Conservation (phyloP, 2,329 filamentous ascomycete species). For the Aspergillus melleus region DNA sequence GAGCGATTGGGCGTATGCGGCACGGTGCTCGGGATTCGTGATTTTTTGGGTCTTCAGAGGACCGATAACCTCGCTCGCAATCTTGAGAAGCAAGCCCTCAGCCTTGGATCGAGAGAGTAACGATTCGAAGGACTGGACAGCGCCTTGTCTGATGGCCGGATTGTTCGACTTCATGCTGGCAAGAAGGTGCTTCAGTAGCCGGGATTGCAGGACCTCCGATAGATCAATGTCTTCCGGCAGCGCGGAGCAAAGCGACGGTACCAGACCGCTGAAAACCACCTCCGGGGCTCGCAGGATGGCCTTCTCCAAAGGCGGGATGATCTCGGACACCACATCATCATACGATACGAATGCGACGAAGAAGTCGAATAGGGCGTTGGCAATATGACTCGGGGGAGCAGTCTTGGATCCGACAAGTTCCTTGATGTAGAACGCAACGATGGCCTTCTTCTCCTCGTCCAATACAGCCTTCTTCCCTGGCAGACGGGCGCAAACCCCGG, state of each 20-base stretch:
- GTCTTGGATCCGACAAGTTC: constrained; percentile 80
- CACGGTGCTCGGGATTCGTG: constrained; percentile 78
- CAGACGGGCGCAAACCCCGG: constrained; percentile 79
- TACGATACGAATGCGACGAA: constrained; percentile 71
- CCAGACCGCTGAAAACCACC: constrained; percentile 76
- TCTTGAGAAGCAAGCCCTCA: constrained; percentile 60
- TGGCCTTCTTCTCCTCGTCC: constrained; percentile 66
- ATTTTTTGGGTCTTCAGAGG: constrained; percentile 84
- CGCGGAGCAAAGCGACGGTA: constrained; percentile 70
- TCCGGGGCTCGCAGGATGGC: constrained; percentile 85
- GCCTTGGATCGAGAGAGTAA: constrained; percentile 66
- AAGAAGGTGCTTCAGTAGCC: constrained; percentile 82
- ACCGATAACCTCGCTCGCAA: constrained; percentile 73
- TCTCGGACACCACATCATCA: constrained; percentile 72
- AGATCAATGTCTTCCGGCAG: constrained; percentile 73
- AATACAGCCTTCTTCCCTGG: constrained; percentile 63
- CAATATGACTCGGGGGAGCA: constrained; percentile 69
- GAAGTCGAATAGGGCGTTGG: constrained; percentile 75
- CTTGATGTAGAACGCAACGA: constrained; percentile 79
- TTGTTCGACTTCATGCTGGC: constrained; percentile 92
- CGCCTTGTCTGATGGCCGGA: constrained; percentile 70
- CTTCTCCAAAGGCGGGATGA: constrained; percentile 84
- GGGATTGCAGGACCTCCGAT: constrained; percentile 68
- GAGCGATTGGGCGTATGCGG: constrained; percentile 80
- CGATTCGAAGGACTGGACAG: constrained; percentile 70